Conservation (phyloP, 1,284 basidiomycete genomes). For the Boletus mariae region DNA sequence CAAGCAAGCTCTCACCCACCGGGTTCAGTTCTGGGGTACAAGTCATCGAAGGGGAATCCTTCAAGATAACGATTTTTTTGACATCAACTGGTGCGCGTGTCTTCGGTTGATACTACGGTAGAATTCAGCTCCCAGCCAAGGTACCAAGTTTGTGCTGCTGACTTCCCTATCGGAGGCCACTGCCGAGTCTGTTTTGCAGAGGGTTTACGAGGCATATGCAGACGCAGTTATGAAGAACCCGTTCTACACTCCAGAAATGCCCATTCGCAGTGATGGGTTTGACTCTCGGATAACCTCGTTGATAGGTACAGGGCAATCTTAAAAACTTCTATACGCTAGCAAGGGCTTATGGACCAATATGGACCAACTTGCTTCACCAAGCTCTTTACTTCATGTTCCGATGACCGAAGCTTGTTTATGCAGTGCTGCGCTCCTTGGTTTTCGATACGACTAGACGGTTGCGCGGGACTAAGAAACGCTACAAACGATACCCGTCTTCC, state of each 20-base stretch:
- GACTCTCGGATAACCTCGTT: slow-evolving; percentile 67
- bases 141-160: slow-evolving; percentile 95
- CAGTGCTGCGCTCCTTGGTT: not conserved
- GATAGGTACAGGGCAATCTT: slow-evolving; percentile 46
- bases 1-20: slow-evolving; percentile 84
- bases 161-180: slow-evolving; percentile 75
- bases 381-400: not conserved
- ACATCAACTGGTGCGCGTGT: slow-evolving; percentile 82
- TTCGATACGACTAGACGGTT: not conserved
- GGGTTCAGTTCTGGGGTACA: slow-evolving; percentile 85
- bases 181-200: slow-evolving; percentile 72
- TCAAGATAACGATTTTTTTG: slow-evolving; percentile 86
- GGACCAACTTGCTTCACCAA: not conserved
- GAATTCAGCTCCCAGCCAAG: slow-evolving; percentile 41
- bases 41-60: slow-evolving; percentile 90
- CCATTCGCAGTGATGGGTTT: slow-evolving; percentile 89
- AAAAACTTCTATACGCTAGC: slow-evolving; percentile 7
- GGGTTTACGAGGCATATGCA: slow-evolving; percentile 86
- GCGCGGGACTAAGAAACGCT: no score
- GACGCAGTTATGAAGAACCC: slow-evolving; percentile 99
- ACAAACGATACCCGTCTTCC: no score
- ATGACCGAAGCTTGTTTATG: not conserved
- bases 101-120: not conserved
- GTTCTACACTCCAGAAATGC: slow-evolving; percentile 99
- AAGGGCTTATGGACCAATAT: not conserved